Percentiles rank a stretch among this genome's conserved stretches.
Evolutionary conservation across 495 filamentous ascomycete species (phyloP).

Genomic region (Daldinia vernicosa): DNA sequence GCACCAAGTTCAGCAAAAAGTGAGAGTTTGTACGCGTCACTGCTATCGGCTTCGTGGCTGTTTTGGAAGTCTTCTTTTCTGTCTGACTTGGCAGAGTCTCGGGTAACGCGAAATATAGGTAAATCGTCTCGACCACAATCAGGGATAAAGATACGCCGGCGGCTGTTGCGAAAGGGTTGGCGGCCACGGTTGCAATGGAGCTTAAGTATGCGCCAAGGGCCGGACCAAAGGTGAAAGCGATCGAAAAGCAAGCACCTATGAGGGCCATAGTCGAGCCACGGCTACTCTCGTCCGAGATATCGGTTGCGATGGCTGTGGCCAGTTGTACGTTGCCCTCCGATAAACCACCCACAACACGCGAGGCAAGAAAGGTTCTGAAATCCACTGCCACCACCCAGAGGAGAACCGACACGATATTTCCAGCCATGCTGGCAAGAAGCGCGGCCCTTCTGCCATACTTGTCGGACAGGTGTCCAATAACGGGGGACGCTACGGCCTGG

Average conservation of each 20-base stretch:
- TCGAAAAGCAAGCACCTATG: constrained; percentile 94
- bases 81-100: constrained; percentile 79
- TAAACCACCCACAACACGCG: constrained; percentile 88
- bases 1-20: constrained; percentile 81
- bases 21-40: constrained; percentile 78
- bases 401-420: constrained; percentile 90
- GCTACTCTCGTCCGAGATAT: constrained; percentile 84
- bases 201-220: constrained; percentile 87
- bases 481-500: constrained; percentile 89
- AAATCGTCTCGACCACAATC: constrained; percentile 84
- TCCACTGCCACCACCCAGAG: constrained; percentile 93
- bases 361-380: constrained; percentile 94
- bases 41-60: constrained; percentile 26
- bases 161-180: constrained; percentile 92
- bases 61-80: constrained; percentile 41
- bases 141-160: constrained; percentile 84
- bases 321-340: constrained; percentile 98
- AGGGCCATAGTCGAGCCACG: constrained; percentile 93
- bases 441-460: constrained; percentile 87
- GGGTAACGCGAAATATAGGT: constrained; percentile 86
- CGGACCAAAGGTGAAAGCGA: constrained; percentile 96
- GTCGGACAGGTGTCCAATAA: constrained; percentile 91
- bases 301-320: constrained; percentile 94
- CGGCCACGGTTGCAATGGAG: constrained; percentile 74
- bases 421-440: constrained; percentile 91